Conservation (phyloP, 2,329 filamentous ascomycete genomes). For the Penicillium olsonii region DNA sequence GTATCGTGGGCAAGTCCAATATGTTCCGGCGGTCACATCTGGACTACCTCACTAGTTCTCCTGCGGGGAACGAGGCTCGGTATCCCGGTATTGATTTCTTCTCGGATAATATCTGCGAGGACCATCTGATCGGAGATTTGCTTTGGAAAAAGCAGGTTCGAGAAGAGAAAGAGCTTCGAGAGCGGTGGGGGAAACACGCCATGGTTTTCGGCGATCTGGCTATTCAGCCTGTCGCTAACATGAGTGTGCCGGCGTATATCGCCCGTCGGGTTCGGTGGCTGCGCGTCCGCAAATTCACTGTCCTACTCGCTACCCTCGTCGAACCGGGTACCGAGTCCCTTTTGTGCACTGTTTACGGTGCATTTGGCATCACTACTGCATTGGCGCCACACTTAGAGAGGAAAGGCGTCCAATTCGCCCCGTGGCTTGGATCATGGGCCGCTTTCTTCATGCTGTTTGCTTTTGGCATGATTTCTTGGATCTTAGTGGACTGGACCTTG, state of each 20-base stretch:
- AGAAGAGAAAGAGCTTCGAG: constrained; percentile 38
- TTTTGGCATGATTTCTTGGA: constrained; percentile 68
- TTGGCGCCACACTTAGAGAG: constrained; percentile 62
- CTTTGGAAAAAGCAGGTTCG: constrained; percentile 66
- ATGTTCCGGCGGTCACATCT: constrained; percentile 96
- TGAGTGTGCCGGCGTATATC: constrained; percentile 75
- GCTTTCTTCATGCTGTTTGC: constrained; percentile 69
- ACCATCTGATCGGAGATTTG: constrained; percentile 90
- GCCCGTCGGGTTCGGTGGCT: constrained; percentile 86
- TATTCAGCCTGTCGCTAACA: constrained; percentile 83
- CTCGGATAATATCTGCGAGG: constrained; percentile 94
- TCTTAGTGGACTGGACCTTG: constrained; percentile 70
- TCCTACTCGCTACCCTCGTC: constrained; percentile 81
- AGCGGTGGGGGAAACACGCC: constrained; percentile 71
- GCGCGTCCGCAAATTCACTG: constrained; percentile 90
- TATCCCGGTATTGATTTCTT: constrained; percentile 84
- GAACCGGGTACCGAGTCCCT: constrained; percentile 91
- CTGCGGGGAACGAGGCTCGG: constrained; percentile 48
- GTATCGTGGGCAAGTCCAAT: constrained; percentile 94
- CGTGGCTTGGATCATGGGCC: constrained; percentile 65
- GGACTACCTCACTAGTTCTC: constrained; percentile 66
- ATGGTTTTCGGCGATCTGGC: constrained; percentile 83
- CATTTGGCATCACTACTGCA: constrained; percentile 72
- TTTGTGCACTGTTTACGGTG: constrained; percentile 76
- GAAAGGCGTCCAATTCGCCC: constrained; percentile 40